Conservation (phyloP, 164 flowering plant genomes). For the Stephania japonica region DNA sequence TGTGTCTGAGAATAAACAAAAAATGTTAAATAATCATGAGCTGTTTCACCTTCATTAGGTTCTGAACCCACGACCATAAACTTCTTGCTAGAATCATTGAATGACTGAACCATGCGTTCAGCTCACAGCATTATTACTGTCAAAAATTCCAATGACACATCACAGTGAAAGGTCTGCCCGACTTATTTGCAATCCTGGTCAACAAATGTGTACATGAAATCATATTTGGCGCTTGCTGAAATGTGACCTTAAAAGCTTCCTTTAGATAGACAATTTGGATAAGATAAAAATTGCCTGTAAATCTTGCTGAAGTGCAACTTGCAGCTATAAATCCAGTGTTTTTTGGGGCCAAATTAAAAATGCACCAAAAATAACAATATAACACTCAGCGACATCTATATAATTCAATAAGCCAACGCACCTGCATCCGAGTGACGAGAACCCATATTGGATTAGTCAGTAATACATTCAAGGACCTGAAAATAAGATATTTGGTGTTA, state of each 20-base stretch:
- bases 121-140: neutral
- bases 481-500: neutral
- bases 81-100: neutral
- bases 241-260: neutral
- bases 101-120: neutral
- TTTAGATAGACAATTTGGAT: neutral
- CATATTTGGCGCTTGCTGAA: neutral
- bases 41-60: no score
- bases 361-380: neutral
- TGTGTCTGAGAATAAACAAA: conserved; percentile 44
- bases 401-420: conserved; percentile 11
- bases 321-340: no score
- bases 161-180: neutral
- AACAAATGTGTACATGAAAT: neutral
- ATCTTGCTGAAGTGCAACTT: no score
- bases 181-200: neutral
- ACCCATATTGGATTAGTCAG: conserved; percentile 85
- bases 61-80: neutral
- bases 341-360: neutral
- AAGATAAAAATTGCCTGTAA: no score
- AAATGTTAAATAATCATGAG: neutral
- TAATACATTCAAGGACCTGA: conserved; percentile 73
- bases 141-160: neutral
- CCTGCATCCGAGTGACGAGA: conserved; percentile 91
- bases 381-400: neutral